Evolutionary conservation across 768 basidiomycete genomes (phyloP).

Genomic region (Infundibulicybe gibba): DNA sequence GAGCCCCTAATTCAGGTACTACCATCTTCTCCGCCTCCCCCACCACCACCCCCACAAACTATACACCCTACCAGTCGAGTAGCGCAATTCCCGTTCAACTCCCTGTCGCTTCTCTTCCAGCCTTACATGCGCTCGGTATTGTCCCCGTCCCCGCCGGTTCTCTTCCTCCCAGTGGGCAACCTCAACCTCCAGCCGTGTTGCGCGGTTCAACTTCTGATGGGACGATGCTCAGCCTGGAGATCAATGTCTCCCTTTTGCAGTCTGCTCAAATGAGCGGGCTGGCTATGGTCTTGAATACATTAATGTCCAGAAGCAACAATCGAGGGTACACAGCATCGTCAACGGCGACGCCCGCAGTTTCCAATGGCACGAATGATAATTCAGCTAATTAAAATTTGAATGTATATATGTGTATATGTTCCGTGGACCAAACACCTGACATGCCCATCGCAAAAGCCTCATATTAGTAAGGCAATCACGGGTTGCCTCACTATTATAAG

Average conservation of each 20-base stretch:
- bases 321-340: background rate
- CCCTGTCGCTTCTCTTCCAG: constrained; percentile 60
- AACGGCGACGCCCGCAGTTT: background rate
- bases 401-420: too few relatives aligned
- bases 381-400: too few relatives aligned
- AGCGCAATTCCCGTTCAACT: constrained; percentile 65
- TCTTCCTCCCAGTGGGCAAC: constrained; percentile 47
- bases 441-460: too few relatives aligned
- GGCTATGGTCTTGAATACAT: constrained; percentile 65
- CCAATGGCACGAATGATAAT: background rate
- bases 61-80: constrained; percentile 32
- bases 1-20: constrained; percentile 23
- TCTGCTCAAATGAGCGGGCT: constrained; percentile 75
- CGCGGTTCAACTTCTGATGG: constrained; percentile 71
- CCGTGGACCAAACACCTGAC: too few relatives aligned
- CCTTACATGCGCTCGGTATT: constrained; percentile 71
- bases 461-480: too few relatives aligned
- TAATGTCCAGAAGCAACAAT: constrained; percentile 47
- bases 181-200: constrained; percentile 74
- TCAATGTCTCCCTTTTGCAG: constrained; percentile 73
- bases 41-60: constrained; percentile 22
- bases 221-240: constrained; percentile 69
- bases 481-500: too few relatives aligned
- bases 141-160: constrained; percentile 60
- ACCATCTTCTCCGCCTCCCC: constrained; percentile 28